Base-by-base conservation (phyloP, 2,329 filamentous ascomycete species). In the Calycina herbarum region DNA sequence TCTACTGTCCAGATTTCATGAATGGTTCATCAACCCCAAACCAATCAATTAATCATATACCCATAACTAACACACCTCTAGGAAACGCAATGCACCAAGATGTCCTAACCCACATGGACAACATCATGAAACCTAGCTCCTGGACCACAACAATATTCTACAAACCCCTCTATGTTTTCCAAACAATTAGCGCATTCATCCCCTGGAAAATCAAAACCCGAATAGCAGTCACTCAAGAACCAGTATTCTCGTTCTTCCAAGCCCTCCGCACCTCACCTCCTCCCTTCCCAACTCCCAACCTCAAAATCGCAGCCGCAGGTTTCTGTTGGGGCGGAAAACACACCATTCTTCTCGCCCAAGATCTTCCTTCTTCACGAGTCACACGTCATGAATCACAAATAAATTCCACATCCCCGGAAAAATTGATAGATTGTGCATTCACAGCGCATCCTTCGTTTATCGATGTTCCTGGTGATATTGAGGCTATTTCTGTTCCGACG, bases 241-340 rank as follows among this genome's bases (percentile, higher is more conserved):
- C 78, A 27, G 70, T 82, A 59, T 66, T 75, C 51, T 42, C 69
- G 45, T 81, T 81, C 70, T 74, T 82, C 65, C 66, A 72, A 51
- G 69, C 73, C 4, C 69, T 82, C 5, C 77, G 78, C n/a, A 71
- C 73, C 13, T 72, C 68, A 17, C 66, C 69, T 15, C 64, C 72
- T 13, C 71, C 72, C 11, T 73, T 69, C 63, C 60, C 62, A 62
- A 72, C 73, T 27, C 65, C 73, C 20, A 64, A 71, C 20, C 71
- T 79, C 7, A 80, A 79, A 64, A 75, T 88, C 59, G 85, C 81
- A 20, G 83, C 79, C 0, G 83, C 83, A 0, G 87, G 86, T 0
- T 89, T 86, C 77, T 89, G 85, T 77, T 89, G 86, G 86, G 86
- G 86, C 38, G 86, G 85, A 38, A 84, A 84, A 68, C 81, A 87